Evolutionary conservation across 495 filamentous ascomycete species (phyloP), one percentile per base, ranked within the genome.

Genomic region (Penicillium coffeae): DNA sequence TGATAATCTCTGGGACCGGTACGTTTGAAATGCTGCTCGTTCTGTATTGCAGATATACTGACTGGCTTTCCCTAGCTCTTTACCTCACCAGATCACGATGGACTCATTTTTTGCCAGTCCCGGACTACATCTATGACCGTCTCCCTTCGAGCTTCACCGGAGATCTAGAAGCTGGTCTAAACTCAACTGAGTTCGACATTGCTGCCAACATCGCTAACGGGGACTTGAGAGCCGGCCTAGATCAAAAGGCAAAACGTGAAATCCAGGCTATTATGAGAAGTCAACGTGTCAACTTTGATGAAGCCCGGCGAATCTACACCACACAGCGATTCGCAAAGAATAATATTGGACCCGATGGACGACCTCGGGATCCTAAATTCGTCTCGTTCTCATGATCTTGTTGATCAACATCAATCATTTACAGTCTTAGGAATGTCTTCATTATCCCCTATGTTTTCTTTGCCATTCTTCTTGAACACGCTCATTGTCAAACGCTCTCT

Each of bases 291-390:
- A 74, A 74, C 44, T 97, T 98, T 62, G 93, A 98, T 70, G 90
- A 98, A 72, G 93, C 93, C 20, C 77, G 93, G 49, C 73, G 86
- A 41, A 77, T 91, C 16, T 92, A 86, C 58, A 91, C 87, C 58
- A 84, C 95, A 73, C 80, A 88, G 51, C 75, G 85, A 51, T 93
- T 98, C 59, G 78, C 78, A 55, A 88, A 83, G 62, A 89, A 95
- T 58, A 85, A 86, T 45, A 96, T 98, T 60, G 90, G 83, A 9
- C 74, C 84, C 13, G 94, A 97, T 66, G 93, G 94, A 27, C 70
- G 82, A 59, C 93, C 93, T 42, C 82, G 83, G 64, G 93, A 96
- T 77, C 89, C 90, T 47, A 96, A 95, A 74, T 94, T 95, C 62
- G 89, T 96, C 9, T 91, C 87, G 46, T 96, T 96, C 68, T 93